Conservation (phyloP, 1,284 basidiomycete species). For the Ceratobasidium sp. region DNA sequence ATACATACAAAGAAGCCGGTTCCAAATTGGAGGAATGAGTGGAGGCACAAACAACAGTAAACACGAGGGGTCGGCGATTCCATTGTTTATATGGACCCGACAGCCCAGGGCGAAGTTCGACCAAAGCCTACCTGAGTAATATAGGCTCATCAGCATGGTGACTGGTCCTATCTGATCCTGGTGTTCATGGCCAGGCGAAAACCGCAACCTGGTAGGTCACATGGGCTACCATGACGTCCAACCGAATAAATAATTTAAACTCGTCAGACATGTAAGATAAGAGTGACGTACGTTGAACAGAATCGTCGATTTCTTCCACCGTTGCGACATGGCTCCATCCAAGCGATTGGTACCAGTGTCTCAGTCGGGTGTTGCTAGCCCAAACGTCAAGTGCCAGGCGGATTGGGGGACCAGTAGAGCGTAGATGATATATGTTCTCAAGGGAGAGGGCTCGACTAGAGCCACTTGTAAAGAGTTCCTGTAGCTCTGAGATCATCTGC, state of each 20-base stretch:
- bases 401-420: not conserved
- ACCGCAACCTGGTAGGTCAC: slow-evolving; percentile 26
- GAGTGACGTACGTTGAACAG: slow-evolving; percentile 1
- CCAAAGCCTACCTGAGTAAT: not conserved
- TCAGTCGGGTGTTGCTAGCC: slow-evolving; percentile 11
- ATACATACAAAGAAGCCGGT: slow-evolving; percentile 3
- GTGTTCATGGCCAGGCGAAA: slow-evolving; percentile 21
- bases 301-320: slow-evolving; percentile 19
- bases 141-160: not conserved
- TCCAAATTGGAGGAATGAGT: not conserved
- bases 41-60: slow-evolving; percentile 11
- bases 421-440: too few relatives aligned
- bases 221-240: not conserved
- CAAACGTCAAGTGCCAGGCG: slow-evolving; percentile 21
- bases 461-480: not conserved
- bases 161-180: too few relatives aligned
- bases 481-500: slow-evolving; percentile 22
- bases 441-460: not conserved
- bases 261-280: not conserved
- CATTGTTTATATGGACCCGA: not conserved
- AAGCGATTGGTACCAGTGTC: slow-evolving; percentile 1
- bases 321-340: slow-evolving; percentile 28
- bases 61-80: not conserved
- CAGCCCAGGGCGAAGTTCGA: not conserved
- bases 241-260: not conserved